These are phyloP conservation scores for Phytopythium delawarense DNA, from an alignment of 352 stramenopile species.

Conservation along the genomic window DNA sequence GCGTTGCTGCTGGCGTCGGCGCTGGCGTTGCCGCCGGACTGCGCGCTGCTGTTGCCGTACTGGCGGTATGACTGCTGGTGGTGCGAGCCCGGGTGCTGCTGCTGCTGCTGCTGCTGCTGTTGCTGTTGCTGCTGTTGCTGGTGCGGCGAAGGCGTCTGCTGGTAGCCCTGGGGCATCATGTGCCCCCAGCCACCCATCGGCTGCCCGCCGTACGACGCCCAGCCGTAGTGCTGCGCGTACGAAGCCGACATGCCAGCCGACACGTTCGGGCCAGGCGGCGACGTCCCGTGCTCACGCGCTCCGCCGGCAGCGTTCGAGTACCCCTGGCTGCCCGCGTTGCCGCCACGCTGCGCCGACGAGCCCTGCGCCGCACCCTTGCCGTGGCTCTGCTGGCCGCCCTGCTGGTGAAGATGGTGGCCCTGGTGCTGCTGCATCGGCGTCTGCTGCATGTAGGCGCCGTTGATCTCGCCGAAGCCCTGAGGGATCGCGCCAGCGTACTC, in stretches of 20 bases:
- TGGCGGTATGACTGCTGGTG: slow-evolving; percentile 81
- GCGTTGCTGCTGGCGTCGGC: slow-evolving; percentile 50
- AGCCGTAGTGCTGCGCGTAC: slow-evolving; percentile 80
- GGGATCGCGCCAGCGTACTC: slow-evolving; percentile 72
- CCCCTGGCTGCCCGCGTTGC: slow-evolving; percentile 42
- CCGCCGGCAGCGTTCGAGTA: slow-evolving; percentile 41
- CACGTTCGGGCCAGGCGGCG: slow-evolving; percentile 65
- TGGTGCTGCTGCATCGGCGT: slow-evolving; percentile 44
- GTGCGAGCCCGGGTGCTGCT: slow-evolving; percentile 48
- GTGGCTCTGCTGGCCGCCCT: slow-evolving; percentile 55
- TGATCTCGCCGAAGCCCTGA: slow-evolving; percentile 84
- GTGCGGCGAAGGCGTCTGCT: slow-evolving; percentile 63
- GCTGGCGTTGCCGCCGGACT: slow-evolving; percentile 32
- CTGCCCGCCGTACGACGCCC: slow-evolving; percentile 72
- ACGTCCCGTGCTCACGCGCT: slow-evolving; percentile 54
- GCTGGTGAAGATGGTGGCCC: slow-evolving; percentile 48
- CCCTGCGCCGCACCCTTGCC: slow-evolving; percentile 47
- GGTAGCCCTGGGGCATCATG: slow-evolving; percentile 84
- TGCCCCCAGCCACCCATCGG: slow-evolving; percentile 73
- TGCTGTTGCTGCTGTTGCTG: slow-evolving; percentile 53
- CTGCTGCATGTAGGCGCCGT: slow-evolving; percentile 70
- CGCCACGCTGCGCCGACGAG: slow-evolving; percentile 25
- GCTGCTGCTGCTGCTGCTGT: slow-evolving; percentile 56
- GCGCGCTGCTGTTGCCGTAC: slow-evolving; percentile 55
- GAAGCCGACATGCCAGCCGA: slow-evolving; percentile 50